Base-by-base conservation (phyloP, 345 rosid species). In the Isatis tinctoria region DNA sequence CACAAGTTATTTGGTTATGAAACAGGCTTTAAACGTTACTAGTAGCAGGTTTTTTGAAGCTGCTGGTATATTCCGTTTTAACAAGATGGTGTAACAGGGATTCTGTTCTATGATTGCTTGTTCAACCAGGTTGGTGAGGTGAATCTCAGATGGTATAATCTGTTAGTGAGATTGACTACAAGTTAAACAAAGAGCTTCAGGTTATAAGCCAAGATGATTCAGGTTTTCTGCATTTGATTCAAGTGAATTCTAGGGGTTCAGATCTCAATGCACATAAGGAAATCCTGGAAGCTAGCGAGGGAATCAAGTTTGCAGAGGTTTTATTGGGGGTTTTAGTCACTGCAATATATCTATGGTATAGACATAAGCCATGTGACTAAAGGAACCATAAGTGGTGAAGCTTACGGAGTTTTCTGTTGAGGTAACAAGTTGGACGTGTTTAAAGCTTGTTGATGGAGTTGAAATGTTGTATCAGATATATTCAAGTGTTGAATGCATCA, bases 281-380 rank as follows among this genome's bases (percentile, higher is more conserved):
- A 57, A 43, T 57, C 44, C 43, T 41, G 56, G 33, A 69, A 43
- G 65, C 54, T 67, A 57, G 73, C 54, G 56, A 69, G 16, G 3
- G 54, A 43, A 56, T 69, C 53, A 41, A 0, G 1, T 28, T 45
- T 45, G 8, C 41, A 64, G 30, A 45, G 2, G 17, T 5, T 1
- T 1, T 0, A 10, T 3, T 9, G 10, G 24, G 30, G 0, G 30
- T 2, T 10, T 44, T 3, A 64, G 4, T 45, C 28, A 64, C 17
- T 28, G 4, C 0, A 44, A 45, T 27, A 27, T 0, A 3, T 0
- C 0, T 1, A 3, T 28, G 68, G 27, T 0, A 0, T 8, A 0
- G 10, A 43, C 16, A 44, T 1, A 64, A 6, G 69, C 12, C 54
- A 45, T 45, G 68, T 45, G 40, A 3, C 3, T 64, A 28, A 2